Base-by-base conservation (phyloP, 257 asterid species). In the Lavandula angustifolia region DNA sequence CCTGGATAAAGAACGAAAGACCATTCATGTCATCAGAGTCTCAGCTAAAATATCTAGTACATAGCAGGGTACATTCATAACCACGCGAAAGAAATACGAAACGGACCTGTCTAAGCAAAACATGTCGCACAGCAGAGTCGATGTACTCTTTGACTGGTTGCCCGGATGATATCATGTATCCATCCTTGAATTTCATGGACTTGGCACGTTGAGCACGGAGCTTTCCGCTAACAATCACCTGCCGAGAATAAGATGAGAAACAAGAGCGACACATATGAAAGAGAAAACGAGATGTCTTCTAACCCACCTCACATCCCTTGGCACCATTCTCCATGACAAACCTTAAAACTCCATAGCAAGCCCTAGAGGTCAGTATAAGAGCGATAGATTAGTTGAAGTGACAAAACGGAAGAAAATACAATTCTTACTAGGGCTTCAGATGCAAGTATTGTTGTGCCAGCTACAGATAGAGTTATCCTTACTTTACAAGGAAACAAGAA, bases 341-440 rank as follows among this genome's bases (percentile, higher is more conserved):
- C 80, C 80, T 75, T 69, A 75, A 32, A 54, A 75, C 80, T 70
- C 80, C 76, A 60, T 75, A 75, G 73, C 80, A 75, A 47, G 80
- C 76, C 70, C 80, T 75, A 59, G 31, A 66, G 57, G 10, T n/a
- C n/a, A 35, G 17, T 48, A 22, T 12, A 13, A 9, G 16, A 43
- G 27, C 32, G 11, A 64, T 46, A 47, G 43, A 64, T 70, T 38
- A 54, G 71, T 12, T 11, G 43, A 22, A 22, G 27, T 42, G 2
- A 59, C 7, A 42, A 32, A 4, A 11, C 3, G 6, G 5, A 7
- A 53, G 14, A 50, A 7, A 9, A 4, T 14, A 38, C 16, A 41
- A 59, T 17, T 69, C 41, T 9, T 43, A 31, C 11, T 16, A 43
- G 52, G 9, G 10, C 33, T 22, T 11, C 63, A 7, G 34, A 16